Evolutionary conservation across 2,329 filamentous ascomycete genomes (phyloP), one percentile per base, ranked within the genome.

Genomic region (Coniochaeta pulveracea): DNA sequence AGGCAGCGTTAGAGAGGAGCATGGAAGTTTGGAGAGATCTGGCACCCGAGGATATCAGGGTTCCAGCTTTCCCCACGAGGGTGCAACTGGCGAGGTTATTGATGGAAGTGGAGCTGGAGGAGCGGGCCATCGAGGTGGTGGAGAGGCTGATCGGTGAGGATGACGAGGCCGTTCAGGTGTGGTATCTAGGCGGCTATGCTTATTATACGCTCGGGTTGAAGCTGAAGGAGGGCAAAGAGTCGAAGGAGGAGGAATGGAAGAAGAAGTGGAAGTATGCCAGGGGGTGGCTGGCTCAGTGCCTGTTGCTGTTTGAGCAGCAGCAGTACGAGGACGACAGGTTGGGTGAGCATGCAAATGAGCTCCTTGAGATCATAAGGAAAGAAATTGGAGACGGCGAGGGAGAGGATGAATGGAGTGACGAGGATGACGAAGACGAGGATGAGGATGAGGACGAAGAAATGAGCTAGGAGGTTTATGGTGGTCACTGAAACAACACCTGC

Each of bases 151-250:
- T 93, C 24, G 66, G 72, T 22, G 91, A 98, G 52, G 89, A 98
- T 44, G 93, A 98, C 51, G 72, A 82, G 50, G 94, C 89, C 54
- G 83, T 98, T 14, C 91, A 98, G 58, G 82, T 85, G 12, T 95
- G 88, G 86, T 98, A 98, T 59, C 68, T 98, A 5, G 91, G 91
- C 26, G 93, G 91, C 4, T 96, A 89, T 84, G 88, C 85, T 46
- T 68, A 93, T 44, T 85, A 85, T 52, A 70, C 94, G 37, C 64
- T 82, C 40, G 83, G 81, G 9, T 72, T 83, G 53, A 83, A 80
- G 64, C 62, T 74, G 47, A 72, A 66, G 59, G 65, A 50, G 16
- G 40, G 36, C 17, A 33, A 24, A 14, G 34, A 35, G 9, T 43
- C 40, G 16, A 40, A 41, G 38, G 47, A 48, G 8, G 44, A 73